Evolutionary conservation across 2,329 filamentous ascomycete species (phyloP), one percentile per base, ranked within the genome.

Genomic region (Plectosphaerella plurivora): DNA sequence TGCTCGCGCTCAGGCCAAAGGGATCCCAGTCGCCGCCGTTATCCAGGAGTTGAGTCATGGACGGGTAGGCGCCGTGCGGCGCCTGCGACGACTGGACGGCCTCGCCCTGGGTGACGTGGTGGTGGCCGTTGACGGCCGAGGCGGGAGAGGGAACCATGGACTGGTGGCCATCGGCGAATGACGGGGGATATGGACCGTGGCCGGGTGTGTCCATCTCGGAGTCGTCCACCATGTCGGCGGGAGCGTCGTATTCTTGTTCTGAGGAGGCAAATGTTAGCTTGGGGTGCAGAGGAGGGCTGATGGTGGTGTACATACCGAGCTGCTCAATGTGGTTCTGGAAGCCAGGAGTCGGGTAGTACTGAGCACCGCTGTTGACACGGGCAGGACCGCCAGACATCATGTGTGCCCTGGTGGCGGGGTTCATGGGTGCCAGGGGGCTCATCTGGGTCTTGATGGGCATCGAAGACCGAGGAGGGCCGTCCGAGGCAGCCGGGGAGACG

Each of bases 211-310:
- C 86, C 59, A 85, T 82, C 61, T 89, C 86, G 60, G 85, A 75
- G 55, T 95, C 89, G 64, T 97, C 92, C 69, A 95, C 84, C 79
- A 96, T 89, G 63, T 93, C 91, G 68, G 83, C 83, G 73, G 91
- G 89, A 51, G 90, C 88, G 69, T 97, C 92, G 74, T 97, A 97
- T 77, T 97, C 93, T 80, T 96, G 91, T 76, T 97, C 93, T 97
- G 76, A 77, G 79, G 65, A 75, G 73, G 84, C 14, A 70, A 73
- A 68, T 78, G 81, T 88, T 76, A 87, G 79, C 75, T 78, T 84
- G 83, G 79, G n/a, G 10, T 41, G 11, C 6, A 16, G 78, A 84
- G 78, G 78, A 46, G 80, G 79, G 84, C 68, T 63, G 16, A 18
- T 9, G 33, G 10, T 76, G 78, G 80, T 70, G 65, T 80, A 78